Evolutionary conservation across 2,329 filamentous ascomycete species (phyloP), one percentile per base, ranked within the genome.

Genomic region (Pseudogymnoascus sp.): DNA sequence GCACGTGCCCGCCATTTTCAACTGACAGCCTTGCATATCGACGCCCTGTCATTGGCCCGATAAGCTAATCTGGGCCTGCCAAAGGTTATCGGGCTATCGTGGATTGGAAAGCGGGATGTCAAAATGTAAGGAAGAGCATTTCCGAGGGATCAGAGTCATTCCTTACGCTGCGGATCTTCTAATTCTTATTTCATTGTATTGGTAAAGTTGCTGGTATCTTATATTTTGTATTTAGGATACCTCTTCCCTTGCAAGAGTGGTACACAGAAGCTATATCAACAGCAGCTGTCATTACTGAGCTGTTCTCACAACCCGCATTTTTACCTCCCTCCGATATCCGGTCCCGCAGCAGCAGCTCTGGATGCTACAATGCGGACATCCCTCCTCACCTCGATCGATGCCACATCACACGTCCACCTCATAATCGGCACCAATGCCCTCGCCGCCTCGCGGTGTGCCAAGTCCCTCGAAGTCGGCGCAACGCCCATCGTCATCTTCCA

Each of bases 401-500:
- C 85, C 69, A 79, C 79, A 58, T 81, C 78, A 57, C 88, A 90
- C 70, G 74, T 92, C 39, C 94, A 99, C 73, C 80, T 99, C 62
- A 84, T 99, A 69, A 75, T 97, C 65, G 94, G 94, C 62, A 86
- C 88, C 34, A 94, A 92, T 69, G 86, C 93, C 12, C 81, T 99
- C 39, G 93, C 94, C n/a, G 88, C 88, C 59, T 83, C 91, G 32
- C 84, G 94, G 67, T 95, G 90, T 75, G 77, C 82, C 11, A 89
- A 90, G 70, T 92, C 90, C 2, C 75, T 97, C 58, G 83, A 88
- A 68, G 89, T 90, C 14, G 93, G 93, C 68, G 94, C 94, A 58
- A 83, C 74, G 54, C 91, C 94, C 0, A 82, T 94, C 41, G 76
- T 97, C 47, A 80, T 99, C 69, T 85, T 91, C 2, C 87, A 90